Percentiles rank a stretch among this genome's conserved stretches.
Conservation (phyloP, 192 early-diverging fungal genomes). For the Coemansia umbellata region DNA sequence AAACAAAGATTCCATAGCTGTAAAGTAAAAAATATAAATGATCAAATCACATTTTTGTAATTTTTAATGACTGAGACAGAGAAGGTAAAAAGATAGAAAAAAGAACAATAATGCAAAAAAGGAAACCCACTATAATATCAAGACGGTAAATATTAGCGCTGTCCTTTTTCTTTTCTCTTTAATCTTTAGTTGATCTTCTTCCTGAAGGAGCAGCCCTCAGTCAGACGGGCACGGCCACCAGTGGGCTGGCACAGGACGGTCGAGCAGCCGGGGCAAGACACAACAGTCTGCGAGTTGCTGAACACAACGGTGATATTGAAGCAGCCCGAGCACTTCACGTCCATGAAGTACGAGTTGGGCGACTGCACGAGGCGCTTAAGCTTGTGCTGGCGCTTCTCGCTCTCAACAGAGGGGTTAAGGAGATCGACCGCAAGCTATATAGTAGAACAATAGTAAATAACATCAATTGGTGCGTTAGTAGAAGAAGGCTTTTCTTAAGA, state of each 20-base stretch:
- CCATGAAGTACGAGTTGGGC: constrained; percentile 99
- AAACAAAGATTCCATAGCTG: background rate
- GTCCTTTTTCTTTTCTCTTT: background rate
- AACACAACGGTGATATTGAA: constrained; percentile 98
- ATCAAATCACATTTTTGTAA: too few relatives aligned
- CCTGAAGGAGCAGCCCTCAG: constrained; percentile 87
- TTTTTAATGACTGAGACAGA: background rate
- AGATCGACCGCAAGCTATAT: constrained; percentile 92
- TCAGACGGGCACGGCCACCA: constrained; percentile 96
- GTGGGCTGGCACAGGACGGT: constrained; percentile 99
- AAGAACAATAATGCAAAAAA: background rate
- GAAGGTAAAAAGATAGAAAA: background rate
- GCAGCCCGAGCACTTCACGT: constrained; percentile 96
- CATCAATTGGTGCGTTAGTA: too few relatives aligned
- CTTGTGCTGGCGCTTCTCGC: constrained; percentile 83
- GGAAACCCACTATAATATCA: background rate
- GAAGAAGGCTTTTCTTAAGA: too few relatives aligned
- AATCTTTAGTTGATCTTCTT: constrained; percentile 66
- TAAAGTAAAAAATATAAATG: background rate
- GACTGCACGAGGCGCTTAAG: constrained; percentile 95
- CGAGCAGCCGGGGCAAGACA: constrained; percentile 91
- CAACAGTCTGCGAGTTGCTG: constrained; percentile 98
- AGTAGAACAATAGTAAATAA: too few relatives aligned
- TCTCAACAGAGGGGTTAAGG: constrained; percentile 79
- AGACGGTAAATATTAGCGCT: background rate